phyloP scores from a whole-genome alignment of 2,329 filamentous ascomycete species.

The Macrophomina tecta region DNA sequence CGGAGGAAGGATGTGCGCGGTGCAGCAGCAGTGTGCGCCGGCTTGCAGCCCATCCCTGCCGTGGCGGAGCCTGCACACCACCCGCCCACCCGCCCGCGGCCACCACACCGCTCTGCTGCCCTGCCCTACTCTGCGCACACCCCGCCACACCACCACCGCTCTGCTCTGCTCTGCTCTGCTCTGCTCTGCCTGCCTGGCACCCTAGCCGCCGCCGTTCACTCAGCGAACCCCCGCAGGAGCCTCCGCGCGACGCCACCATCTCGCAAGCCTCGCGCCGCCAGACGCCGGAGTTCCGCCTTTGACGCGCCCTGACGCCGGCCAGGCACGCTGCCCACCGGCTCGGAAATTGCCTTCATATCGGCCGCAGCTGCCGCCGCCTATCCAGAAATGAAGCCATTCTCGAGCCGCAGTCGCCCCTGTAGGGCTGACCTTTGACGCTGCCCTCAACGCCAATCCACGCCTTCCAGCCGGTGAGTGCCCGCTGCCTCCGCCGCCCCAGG shows the following conservation, averaged over 20 bases:
- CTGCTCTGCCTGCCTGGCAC: background rate
- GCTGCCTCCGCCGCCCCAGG: background rate
- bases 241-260: constrained; percentile 2
- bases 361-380: background rate
- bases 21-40: constrained; percentile 9
- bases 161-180: background rate
- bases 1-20: constrained; percentile 9
- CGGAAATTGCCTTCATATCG: constrained; percentile 18
- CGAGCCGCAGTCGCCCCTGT: constrained; percentile 17
- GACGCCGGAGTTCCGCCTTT: background rate
- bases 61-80: constrained; percentile 3
- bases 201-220: background rate
- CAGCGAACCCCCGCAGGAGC: background rate
- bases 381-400: constrained; percentile 8
- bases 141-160: background rate
- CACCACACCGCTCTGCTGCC: constrained; percentile 7
- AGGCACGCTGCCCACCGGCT: background rate
- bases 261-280: background rate
- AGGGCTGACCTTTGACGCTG: constrained; percentile 8
- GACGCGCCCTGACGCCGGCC: constrained; percentile 3
- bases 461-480: background rate
- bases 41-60: constrained; percentile 6
- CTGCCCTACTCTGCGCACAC: background rate
- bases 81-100: background rate
- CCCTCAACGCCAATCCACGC: background rate